Percentiles rank a stretch among this genome's conserved stretches.
Evolutionary conservation across 352 stramenopile species (phyloP).

Genomic region (Pythium apleroticum): DNA sequence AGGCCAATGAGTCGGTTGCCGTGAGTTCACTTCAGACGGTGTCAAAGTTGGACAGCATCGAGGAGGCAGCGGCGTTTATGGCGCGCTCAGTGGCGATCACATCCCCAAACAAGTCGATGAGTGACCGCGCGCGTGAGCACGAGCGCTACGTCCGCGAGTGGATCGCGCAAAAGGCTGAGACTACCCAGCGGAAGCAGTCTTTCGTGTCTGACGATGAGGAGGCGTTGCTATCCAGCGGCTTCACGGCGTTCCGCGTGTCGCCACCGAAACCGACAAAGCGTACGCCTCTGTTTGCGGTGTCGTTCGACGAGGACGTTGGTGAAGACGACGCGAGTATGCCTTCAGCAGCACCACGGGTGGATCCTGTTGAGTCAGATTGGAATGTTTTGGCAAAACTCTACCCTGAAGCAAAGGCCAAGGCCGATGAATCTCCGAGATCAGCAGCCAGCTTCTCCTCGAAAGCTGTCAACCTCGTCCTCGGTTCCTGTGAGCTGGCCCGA

Average conservation of each 20-base stretch:
- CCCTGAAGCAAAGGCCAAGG: constrained; percentile 1
- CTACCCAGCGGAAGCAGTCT: background rate
- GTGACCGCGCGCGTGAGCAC: background rate
- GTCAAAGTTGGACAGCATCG: constrained; percentile 4
- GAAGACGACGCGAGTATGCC: constrained; percentile 10
- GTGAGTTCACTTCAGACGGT: constrained; percentile 12
- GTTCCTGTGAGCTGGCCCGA: too few relatives aligned
- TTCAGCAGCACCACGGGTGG: background rate
- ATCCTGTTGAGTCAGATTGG: constrained; percentile 11
- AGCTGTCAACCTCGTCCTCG: constrained; percentile 17
- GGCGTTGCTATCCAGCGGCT: constrained; percentile 18
- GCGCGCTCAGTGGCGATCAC: background rate
- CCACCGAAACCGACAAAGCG: background rate
- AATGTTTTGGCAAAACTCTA: constrained; percentile 12
- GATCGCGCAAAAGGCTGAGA: constrained; percentile 1
- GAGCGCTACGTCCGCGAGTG: constrained; percentile 1
- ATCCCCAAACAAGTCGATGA: background rate
- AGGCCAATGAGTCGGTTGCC: constrained; percentile 48
- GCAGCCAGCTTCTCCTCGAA: constrained; percentile 11
- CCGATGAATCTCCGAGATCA: background rate
- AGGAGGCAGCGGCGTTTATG: constrained; percentile 8
- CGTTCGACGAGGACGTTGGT: constrained; percentile 18
- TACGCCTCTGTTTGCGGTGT: background rate
- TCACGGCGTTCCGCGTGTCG: constrained; percentile 17
- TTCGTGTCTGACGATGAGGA: constrained; percentile 8